A percentile compares a stretch with the other conserved stretches of the same genome.
Conservation (phyloP, 306 rosid genomes). For the Vigna hirtella region DNA sequence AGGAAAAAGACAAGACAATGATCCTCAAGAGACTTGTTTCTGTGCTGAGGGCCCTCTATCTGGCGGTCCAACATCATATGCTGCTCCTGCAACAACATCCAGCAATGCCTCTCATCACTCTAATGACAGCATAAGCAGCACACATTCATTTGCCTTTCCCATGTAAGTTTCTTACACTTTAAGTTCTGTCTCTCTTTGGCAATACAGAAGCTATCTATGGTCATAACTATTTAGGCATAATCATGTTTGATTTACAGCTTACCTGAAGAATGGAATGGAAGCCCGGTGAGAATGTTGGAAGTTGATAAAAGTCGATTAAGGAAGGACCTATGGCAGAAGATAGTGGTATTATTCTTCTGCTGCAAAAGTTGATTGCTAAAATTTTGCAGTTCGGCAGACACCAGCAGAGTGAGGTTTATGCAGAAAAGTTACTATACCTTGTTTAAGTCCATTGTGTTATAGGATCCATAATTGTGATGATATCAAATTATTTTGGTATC, state of each 20-base stretch:
- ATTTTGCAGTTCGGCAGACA: not conserved
- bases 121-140: slow-evolving; percentile 72
- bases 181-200: not conserved
- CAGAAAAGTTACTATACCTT: slow-evolving; percentile 3
- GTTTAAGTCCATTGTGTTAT: not conserved
- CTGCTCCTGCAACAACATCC: slow-evolving; percentile 35
- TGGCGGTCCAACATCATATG: slow-evolving; percentile 18
- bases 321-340: slow-evolving; percentile 46
- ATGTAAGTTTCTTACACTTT: slow-evolving; percentile 50
- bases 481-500: not conserved
- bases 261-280: slow-evolving; percentile 76
- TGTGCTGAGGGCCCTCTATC: slow-evolving; percentile 28
- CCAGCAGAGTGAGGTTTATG: not conserved
- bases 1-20: slow-evolving; percentile 36
- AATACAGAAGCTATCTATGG: not conserved
- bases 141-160: slow-evolving; percentile 81
- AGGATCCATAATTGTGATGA: not conserved
- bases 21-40: slow-evolving; percentile 40
- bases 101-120: slow-evolving; percentile 56
- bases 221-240: slow-evolving; percentile 2
- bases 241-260: slow-evolving; percentile 57
- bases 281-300: slow-evolving; percentile 79
- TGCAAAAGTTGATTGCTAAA: slow-evolving; percentile 51
- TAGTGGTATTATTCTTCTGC: slow-evolving; percentile 50
- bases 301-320: slow-evolving; percentile 47